A percentile compares a stretch with the other conserved stretches of the same genome.
Evolutionary conservation across 2,329 filamentous ascomycete genomes (phyloP).

Genomic region (Colletotrichum somersetense): DNA sequence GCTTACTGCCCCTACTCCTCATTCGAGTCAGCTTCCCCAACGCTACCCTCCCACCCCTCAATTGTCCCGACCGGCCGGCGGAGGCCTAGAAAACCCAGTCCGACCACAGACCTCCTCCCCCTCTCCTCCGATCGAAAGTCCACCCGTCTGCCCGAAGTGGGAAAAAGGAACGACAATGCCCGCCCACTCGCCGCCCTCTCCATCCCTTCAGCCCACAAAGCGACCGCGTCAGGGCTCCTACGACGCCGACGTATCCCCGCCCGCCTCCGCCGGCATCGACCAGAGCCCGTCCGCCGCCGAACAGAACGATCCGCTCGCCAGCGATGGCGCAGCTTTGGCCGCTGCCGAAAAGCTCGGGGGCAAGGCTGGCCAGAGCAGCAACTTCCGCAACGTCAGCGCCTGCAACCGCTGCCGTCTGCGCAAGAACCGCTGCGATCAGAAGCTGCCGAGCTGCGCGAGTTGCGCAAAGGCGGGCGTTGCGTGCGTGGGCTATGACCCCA

Average conservation of each 20-base stretch:
- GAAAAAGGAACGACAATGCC: conserved; percentile 53
- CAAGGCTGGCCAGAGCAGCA: conserved; percentile 71
- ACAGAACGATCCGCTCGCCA: conserved; percentile 44
- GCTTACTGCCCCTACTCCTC: conserved; percentile 6
- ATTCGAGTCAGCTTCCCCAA: conserved; percentile 7
- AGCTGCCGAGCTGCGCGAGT: conserved; percentile 87
- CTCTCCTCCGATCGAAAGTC: background rate
- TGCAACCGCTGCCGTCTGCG: conserved; percentile 92
- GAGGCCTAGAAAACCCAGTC: conserved; percentile 11
- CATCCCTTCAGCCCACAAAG: conserved; percentile 66
- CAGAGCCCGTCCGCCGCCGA: conserved; percentile 51
- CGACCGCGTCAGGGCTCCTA: conserved; percentile 68
- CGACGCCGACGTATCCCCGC: conserved; percentile 55
- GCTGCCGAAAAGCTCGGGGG: conserved; percentile 48
- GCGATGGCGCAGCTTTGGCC: conserved; percentile 47
- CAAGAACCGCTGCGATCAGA: conserved; percentile 96
- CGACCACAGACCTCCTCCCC: background rate
- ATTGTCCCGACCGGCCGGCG: background rate
- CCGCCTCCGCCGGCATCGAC: conserved; percentile 52
- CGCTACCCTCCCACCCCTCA: background rate
- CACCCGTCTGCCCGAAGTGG: background rate
- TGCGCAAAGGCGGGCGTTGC: conserved; percentile 93
- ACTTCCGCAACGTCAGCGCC: conserved; percentile 89
- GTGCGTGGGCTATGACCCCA: conserved; percentile 96
- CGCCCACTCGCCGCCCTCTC: conserved; percentile 62